Evolutionary conservation across 805 yeast genomes (phyloP).

Genomic region (Allodekkera sacchari): DNA sequence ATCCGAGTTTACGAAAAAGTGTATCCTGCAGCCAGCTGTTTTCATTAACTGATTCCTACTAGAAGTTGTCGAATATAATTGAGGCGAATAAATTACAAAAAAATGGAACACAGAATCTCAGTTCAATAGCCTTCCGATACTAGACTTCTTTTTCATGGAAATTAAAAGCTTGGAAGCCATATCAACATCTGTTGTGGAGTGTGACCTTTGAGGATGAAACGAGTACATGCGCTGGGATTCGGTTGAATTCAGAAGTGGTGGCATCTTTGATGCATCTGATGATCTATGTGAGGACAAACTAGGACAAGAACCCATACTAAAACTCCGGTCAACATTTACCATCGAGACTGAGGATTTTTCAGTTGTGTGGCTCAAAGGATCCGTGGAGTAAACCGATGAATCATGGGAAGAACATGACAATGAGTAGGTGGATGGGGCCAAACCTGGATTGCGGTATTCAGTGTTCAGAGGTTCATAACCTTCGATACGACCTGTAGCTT

Average conservation of each 20-base stretch:
- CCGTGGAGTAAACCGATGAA: conserved; percentile 3
- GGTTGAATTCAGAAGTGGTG: too few relatives aligned
- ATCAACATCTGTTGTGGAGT: conserved; percentile 2
- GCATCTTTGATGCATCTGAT: too few relatives aligned
- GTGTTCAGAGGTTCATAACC: background rate
- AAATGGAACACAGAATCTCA: background rate
- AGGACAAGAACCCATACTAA: too few relatives aligned
- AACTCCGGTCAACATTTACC: too few relatives aligned
- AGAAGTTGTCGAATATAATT: too few relatives aligned
- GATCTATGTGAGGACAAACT: background rate
- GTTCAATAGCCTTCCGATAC: conserved; percentile 6
- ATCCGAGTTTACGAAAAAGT: too few relatives aligned
- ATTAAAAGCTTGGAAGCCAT: conserved; percentile 14
- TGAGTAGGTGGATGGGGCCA: conserved; percentile 2
- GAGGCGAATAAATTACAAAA: background rate
- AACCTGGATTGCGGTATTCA: background rate
- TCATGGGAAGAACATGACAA: conserved; percentile 3
- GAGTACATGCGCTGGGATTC: too few relatives aligned
- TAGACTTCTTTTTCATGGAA: conserved; percentile 9
- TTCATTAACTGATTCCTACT: too few relatives aligned
- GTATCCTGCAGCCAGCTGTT: too few relatives aligned
- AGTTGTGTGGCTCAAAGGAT: conserved; percentile 1
- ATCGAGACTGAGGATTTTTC: background rate
- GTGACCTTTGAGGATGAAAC: too few relatives aligned
- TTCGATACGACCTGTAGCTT: too few relatives aligned